Conservation (phyloP, 2,329 filamentous ascomycete species). For the Pestalotiopsis sp. region DNA sequence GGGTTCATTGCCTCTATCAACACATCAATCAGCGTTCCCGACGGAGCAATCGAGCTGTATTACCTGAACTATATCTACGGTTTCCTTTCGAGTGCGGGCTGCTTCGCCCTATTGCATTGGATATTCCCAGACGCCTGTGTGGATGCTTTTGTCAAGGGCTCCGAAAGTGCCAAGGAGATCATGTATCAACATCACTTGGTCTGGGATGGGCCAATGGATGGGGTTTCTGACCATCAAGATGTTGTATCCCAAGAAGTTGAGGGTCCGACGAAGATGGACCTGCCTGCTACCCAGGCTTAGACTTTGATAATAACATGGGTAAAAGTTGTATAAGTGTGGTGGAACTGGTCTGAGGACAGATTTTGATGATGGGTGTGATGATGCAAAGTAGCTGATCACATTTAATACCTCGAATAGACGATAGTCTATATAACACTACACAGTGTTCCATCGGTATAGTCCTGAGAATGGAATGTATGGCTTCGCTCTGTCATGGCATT, state of each 20-base stretch:
- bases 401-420: background rate
- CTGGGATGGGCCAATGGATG: conserved; percentile 28
- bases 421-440: background rate
- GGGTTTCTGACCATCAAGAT: background rate
- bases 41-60: conserved; percentile 41
- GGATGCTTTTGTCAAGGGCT: conserved; percentile 31
- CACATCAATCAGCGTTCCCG: conserved; percentile 32
- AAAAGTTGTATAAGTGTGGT: background rate
- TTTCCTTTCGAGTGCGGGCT: conserved; percentile 35
- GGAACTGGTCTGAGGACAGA: background rate
- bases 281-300: background rate
- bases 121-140: conserved; percentile 30
- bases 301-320: background rate
- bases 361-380: background rate
- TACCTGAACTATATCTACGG: conserved; percentile 43
- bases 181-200: conserved; percentile 31
- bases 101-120: conserved; percentile 35
- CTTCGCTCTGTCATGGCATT: background rate
- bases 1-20: conserved; percentile 6
- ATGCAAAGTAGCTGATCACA: background rate
- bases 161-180: conserved; percentile 26
- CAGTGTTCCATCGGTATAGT: background rate
- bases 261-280: background rate
- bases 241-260: background rate
- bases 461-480: background rate